Evolutionary conservation across 352 stramenopile genomes (phyloP).

Genomic region (Stephanocyclus meneghinianus): DNA sequence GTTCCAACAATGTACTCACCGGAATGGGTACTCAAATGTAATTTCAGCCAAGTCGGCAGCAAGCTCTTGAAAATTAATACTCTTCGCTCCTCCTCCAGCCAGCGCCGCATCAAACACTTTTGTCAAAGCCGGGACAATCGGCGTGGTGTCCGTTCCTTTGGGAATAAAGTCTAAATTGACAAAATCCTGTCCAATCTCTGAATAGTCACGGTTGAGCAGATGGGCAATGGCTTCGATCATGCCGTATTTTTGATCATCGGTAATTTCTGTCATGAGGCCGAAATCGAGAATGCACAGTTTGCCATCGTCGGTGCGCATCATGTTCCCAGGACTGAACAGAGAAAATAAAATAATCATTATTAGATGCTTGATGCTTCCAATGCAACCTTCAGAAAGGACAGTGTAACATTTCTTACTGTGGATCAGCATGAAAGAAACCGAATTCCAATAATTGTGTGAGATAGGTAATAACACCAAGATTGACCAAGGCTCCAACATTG

Average conservation of each 20-base stretch:
- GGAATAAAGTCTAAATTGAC: conserved; percentile 87
- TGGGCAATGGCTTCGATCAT: conserved; percentile 89
- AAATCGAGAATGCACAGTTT: conserved; percentile 88
- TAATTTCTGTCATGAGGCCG: conserved; percentile 87
- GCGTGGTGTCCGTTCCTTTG: conserved; percentile 78
- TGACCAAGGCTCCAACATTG: conserved; percentile 85
- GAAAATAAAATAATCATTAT: neutral
- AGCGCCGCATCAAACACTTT: conserved; percentile 87
- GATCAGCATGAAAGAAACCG: conserved; percentile 83
- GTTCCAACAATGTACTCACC: neutral
- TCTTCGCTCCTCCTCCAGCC: conserved; percentile 85
- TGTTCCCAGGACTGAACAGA: conserved; percentile 72
- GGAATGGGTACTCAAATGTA: conserved; percentile 81
- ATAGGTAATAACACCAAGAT: conserved; percentile 83
- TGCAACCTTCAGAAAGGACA: neutral
- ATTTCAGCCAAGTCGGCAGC: conserved; percentile 86
- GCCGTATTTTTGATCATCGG: conserved; percentile 86
- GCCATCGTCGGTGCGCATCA: conserved; percentile 83
- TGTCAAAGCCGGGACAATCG: conserved; percentile 84
- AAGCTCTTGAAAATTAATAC: conserved; percentile 88
- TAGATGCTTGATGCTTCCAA: neutral
- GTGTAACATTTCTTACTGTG: conserved; percentile 7
- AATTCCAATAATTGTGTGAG: conserved; percentile 85
- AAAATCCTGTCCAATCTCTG: conserved; percentile 86
- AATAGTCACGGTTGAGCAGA: conserved; percentile 86